Base-by-base conservation (phyloP, 768 basidiomycete species). In the Sporobolomyces roseus region DNA sequence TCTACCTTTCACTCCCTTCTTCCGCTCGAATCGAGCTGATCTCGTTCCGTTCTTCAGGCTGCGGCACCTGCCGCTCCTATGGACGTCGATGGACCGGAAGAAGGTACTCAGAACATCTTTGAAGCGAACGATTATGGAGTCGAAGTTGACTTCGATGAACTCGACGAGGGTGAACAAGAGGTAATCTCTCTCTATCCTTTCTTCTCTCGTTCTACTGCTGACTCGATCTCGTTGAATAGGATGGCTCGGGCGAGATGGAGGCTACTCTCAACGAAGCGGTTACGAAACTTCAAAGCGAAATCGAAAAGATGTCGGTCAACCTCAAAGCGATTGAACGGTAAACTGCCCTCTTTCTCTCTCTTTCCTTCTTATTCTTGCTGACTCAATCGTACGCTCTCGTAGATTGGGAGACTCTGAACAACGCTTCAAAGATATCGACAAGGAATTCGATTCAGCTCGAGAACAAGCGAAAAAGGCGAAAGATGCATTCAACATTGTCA, bases 291-390 rank as follows among this genome's bases (percentile, higher is more conserved):
- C 85, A 81, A 60, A 79, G 82, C 16, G 93, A 97, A 72, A 93
- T 97, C 59, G 91, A 93, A 74, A 84, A 85, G 58, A 90, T 98
- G 87, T 90, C 91, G 1, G 93, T 94, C 16, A 99, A 98, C 77
- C 83, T 97, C 85, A 98, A 98, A 78, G 94, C 94, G 0, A 89
- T 93, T 72, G 93, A 97, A 71, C 82, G 88, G 88, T 88, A 66
- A 25, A 86, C n/a, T n/a, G n/a, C n/a, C 63, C 33, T 17, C 8
- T 14, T 23, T 4, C 10, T 33, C 21, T 29, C n/a, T 53, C 23
- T 53, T 36, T 63, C 23, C 33, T 54, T 48, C 29, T 16, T 25
- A 8, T 12, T 30, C 33, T 6, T 4, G 10, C 23, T 35, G 53
- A 54, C 33, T 9, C 17, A 13, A 17, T 10, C 43, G n/a, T 4